Evolutionary conservation across 306 rosid genomes (phyloP), one percentile per base, ranked within the genome.

Genomic region (Rosa persica): DNA sequence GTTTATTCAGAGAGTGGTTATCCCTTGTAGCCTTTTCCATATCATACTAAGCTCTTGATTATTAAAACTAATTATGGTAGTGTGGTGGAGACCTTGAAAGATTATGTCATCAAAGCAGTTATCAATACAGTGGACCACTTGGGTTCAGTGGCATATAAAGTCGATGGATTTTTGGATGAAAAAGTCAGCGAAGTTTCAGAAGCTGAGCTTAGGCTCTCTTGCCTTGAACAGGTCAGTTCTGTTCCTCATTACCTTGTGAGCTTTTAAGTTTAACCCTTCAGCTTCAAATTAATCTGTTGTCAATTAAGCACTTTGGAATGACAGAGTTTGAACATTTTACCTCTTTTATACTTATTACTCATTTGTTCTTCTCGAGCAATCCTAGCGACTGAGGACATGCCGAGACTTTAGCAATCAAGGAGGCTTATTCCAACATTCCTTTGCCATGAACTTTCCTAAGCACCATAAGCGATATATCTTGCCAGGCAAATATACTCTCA

Each of bases 121-220:
- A 74, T 83, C 64, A 86, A 80, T 17, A 83, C 81, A 15, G 79
- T 86, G 15, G 89, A 86, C 60, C 89, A 86, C 67, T 67, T 86
- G 69, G 86, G 86, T 47, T 77, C 85, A 15, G 43, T 83, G 49
- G 89, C 85, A 2, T 76, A 62, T 30, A 86, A 86, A 80, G 62
- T 86, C 54, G 70, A 76, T 42, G 67, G 73, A 23, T 78, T 69
- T 78, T 27, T 86, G 79, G 85, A 86, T 74, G 82, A 75, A 47
- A 66, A 83, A 25, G 75, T 25, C 6, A 47, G 30, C 10, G 70
- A 73, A 8, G 81, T 66, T 70, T 77, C 87, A n/a, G 72, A 51
- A 62, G 44, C 67, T 46, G 79, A 78, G 78, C 74, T 80, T 39
- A 77, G 69, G 65, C 16, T 80, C 69, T 61, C 73, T 55, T 74